Evolutionary conservation across 129 eudicot genomes (phyloP), one percentile per base, ranked within the genome.

Genomic region (Flaveria brownii): DNA sequence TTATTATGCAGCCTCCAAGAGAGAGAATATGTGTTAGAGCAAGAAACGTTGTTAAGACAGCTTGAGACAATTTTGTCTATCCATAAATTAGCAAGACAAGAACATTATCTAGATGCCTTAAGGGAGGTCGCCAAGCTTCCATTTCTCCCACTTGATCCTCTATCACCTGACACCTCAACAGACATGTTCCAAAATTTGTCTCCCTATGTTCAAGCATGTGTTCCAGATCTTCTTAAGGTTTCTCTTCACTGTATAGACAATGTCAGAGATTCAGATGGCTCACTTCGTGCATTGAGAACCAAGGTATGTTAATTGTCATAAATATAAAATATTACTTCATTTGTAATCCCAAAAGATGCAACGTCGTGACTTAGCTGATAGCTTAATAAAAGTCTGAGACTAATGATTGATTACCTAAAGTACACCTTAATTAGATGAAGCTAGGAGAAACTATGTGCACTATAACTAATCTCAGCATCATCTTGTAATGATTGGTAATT

Each of bases 131-230:
- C 97, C 15, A 89, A 78, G 86, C 98, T 94, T 74, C 89, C 97
- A 2, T 94, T 94, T 79, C 98, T 94, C 70, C 98, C 98, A 41
- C 81, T 94, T 14, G 96, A 94, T 83, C 98, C 98, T n/a, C 86
- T 86, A 5, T 54, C 98, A n/a, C 86, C 91, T 36, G 96, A 91
- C 78, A 68, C 78, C 2, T 70, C 91, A 49, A 30, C 82, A 43
- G 96, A 94, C 51, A 67, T 78, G 61, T 87, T 87, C 80, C 84
- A 94, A 49, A 87, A 73, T 73, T 76, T 87, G 54, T 94, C 97
- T 17, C 89, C 96, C 33, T 83, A 94, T 73, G 93, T 94, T 28
- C 97, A 94, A 84, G 93, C 97, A 69, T 94, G 98, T 87, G 93
- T 91, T 59, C 98, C 98, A 0, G 96, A 92, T 74, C 96, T 94